Conservation (phyloP, 2,329 filamentous ascomycete genomes). For the Aspergillus sp. region DNA sequence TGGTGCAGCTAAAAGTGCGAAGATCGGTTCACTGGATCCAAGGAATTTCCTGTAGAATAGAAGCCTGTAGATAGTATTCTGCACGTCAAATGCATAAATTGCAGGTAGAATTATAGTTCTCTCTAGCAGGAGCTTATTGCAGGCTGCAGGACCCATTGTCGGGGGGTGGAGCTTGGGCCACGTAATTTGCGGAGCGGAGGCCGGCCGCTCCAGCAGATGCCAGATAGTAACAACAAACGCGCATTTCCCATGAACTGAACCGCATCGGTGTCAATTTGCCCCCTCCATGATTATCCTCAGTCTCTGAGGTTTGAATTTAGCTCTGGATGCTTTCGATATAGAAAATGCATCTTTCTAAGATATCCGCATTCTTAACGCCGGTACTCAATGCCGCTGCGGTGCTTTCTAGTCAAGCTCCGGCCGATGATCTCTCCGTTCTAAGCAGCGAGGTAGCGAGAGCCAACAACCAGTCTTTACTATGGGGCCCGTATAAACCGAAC, state of each 20-base stretch:
- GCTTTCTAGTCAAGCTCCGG: conserved; percentile 27
- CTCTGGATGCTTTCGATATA: conserved; percentile 21
- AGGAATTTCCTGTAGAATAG: conserved; percentile 52
- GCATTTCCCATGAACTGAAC: conserved; percentile 19
- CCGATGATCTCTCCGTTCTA: conserved; percentile 37
- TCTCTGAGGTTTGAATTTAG: conserved; percentile 16
- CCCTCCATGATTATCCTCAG: conserved; percentile 19
- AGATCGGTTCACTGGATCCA: conserved; percentile 68
- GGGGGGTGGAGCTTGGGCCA: conserved; percentile 34
- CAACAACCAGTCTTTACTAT: conserved; percentile 82
- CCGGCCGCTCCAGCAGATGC: conserved; percentile 17
- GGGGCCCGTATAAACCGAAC: conserved; percentile 93
- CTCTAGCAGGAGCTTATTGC: conserved; percentile 1
- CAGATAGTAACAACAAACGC: conserved; percentile 24
- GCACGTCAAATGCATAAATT: neutral
- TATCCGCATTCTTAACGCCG: conserved; percentile 29
- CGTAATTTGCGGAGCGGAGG: conserved; percentile 34
- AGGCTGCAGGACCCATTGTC: conserved; percentile 3
- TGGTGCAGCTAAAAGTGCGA: conserved; percentile 67
- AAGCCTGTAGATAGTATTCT: neutral
- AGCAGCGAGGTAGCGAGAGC: conserved; percentile 47
- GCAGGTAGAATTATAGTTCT: neutral
- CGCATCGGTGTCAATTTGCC: conserved; percentile 1
- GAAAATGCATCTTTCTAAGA: conserved; percentile 36
- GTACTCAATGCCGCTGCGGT: conserved; percentile 32